Evolutionary conservation across 1,139 yeast genomes (phyloP), one percentile per base, ranked within the genome.

Genomic region (Debaryomycetaceae sp.): DNA sequence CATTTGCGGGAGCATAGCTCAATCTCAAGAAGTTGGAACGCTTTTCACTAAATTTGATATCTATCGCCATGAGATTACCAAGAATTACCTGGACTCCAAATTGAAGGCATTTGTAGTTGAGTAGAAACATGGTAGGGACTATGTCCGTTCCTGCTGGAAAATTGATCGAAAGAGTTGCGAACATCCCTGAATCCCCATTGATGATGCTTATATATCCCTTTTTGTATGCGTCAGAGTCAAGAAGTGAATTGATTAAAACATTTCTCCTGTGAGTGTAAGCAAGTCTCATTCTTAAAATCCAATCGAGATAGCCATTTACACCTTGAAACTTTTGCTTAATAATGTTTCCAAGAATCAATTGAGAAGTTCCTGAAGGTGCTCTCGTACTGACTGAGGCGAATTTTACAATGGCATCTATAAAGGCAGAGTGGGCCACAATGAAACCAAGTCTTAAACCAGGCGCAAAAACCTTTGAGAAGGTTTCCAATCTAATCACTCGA

Each of bases 181-280:
- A 87, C 96, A 87, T 87, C 24, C 96, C 96, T 4, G 91, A 90
- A 24, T 72, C 69, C 1, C 93, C 90, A 48, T 80, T 85, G 47
- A 81, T 64, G 5, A 79, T 67, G 8, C 68, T 66, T 45, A 81
- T 60, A 38, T 68, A 68, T n/a, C 60, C 65, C 31, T 62, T 57
- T 43, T 62, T 52, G 45, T 55, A 65, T 6, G 69, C 72, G 13
- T 57, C 48, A 43, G 63, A 61, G 36, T 63, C 56, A 39, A 44
- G 54, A 23, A 68, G 50, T 36, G 59, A 54, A 43, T 52, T 58
- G 37, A 75, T 58, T 49, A 81, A 68, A 5, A 71, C 58, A 52
- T 83, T 75, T 56, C 83, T 74, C 55, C 91, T 72, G 42, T 65
- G 71, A 9, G 81, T 67, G 56, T 85, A 86, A 41, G 79, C 74